phyloP scores from a whole-genome alignment of 2,329 filamentous ascomycete species.

The Amauroascus verrucosus region DNA sequence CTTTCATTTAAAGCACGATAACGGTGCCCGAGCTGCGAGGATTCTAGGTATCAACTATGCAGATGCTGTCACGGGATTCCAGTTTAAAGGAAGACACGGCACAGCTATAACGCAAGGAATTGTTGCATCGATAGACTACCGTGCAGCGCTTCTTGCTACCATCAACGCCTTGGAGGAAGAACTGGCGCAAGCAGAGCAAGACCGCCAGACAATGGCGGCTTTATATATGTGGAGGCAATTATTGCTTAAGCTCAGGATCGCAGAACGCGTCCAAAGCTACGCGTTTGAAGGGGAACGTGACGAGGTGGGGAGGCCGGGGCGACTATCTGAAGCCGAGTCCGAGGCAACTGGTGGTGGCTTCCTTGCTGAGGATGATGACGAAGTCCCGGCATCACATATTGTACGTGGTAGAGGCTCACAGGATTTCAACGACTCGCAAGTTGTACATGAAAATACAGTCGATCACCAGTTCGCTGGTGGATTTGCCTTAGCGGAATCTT shows the following conservation, averaged over 20 bases:
- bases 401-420: background rate
- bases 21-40: slow-evolving; percentile 61
- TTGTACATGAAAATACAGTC: background rate
- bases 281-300: slow-evolving; percentile 29
- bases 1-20: slow-evolving; percentile 45
- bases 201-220: slow-evolving; percentile 41
- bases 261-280: slow-evolving; percentile 59
- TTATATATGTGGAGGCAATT: slow-evolving; percentile 51
- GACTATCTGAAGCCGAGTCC: slow-evolving; percentile 20
- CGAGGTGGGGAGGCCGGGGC: slow-evolving; percentile 20
- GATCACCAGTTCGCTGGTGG: slow-evolving; percentile 14
- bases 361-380: slow-evolving; percentile 26
- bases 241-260: slow-evolving; percentile 55
- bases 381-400: slow-evolving; percentile 8
- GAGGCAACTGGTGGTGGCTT: slow-evolving; percentile 31
- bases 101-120: slow-evolving; percentile 72
- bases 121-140: slow-evolving; percentile 62
- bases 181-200: slow-evolving; percentile 52
- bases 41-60: slow-evolving; percentile 74
- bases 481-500: slow-evolving; percentile 16
- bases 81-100: slow-evolving; percentile 74
- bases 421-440: background rate
- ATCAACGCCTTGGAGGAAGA: slow-evolving; percentile 58
- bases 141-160: slow-evolving; percentile 60
- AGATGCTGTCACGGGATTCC: slow-evolving; percentile 80